Percentiles rank a stretch among this genome's conserved stretches.
Evolutionary conservation across 768 basidiomycete species (phyloP).

Genomic region (Rubroboletus pulcherrimus): DNA sequence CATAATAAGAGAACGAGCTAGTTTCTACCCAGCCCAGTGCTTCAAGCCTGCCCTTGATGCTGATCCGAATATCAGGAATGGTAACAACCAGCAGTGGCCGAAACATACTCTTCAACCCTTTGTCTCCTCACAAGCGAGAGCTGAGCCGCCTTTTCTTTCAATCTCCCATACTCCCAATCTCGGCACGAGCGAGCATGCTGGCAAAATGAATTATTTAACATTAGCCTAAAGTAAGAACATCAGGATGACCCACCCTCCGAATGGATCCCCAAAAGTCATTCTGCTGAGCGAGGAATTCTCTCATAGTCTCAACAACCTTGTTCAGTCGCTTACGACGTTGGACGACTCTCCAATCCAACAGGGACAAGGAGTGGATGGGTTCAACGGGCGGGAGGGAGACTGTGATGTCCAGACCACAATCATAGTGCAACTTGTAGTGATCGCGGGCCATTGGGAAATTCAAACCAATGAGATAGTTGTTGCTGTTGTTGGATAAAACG

Average conservation of each 20-base stretch:
- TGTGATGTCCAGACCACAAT: fast-evolving
- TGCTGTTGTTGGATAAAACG: too few relatives aligned
- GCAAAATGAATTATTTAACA: neutral
- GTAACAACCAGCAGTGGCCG: neutral
- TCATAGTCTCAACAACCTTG: too few relatives aligned
- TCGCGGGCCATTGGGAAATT: neutral
- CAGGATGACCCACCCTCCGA: neutral
- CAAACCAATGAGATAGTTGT: neutral
- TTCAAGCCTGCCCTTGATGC: neutral
- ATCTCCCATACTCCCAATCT: neutral
- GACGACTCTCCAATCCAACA: neutral
- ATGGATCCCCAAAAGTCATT: neutral
- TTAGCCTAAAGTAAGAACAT: neutral
- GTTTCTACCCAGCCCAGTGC: neutral
- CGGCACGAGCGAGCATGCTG: slow-evolving; percentile 6
- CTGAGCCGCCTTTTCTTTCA: neutral
- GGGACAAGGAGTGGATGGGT: neutral
- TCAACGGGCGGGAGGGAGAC: neutral
- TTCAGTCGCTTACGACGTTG: neutral
- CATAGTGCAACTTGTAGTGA: neutral
- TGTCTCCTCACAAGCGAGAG: slow-evolving; percentile 1
- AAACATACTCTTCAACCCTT: slow-evolving; percentile 3
- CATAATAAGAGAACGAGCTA: too few relatives aligned
- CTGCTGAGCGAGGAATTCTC: neutral
- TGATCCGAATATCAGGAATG: neutral